These are phyloP conservation scores for Mycena epipterygia DNA, from an alignment of 768 basidiomycete species.

Conservation along the genomic window DNA sequence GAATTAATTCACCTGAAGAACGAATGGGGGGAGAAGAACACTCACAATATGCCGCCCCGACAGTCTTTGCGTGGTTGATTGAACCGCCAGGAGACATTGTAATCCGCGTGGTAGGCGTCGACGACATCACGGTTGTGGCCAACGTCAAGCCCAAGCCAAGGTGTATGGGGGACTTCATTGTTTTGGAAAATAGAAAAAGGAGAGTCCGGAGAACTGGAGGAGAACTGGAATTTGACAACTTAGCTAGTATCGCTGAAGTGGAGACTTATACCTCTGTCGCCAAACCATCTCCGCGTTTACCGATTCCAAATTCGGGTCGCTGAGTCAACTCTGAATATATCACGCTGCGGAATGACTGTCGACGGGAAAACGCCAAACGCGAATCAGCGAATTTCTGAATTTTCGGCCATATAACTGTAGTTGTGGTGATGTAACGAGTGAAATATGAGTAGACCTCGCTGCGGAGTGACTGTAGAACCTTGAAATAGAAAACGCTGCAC, in stretches of 20 bases:
- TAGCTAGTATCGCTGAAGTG: neutral
- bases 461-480: neutral
- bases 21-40: neutral
- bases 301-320: slow-evolving; percentile 8
- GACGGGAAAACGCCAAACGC: too few relatives aligned
- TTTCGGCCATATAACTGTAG: too few relatives aligned
- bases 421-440: too few relatives aligned
- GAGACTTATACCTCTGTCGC: neutral
- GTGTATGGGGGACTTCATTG: slow-evolving; percentile 8
- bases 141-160: neutral
- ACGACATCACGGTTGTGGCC: slow-evolving; percentile 1
- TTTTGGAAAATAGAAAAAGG: neutral
- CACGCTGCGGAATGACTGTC: too few relatives aligned
- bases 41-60: slow-evolving; percentile 33
- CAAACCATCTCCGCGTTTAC: too few relatives aligned
- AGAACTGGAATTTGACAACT: neutral
- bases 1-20: neutral
- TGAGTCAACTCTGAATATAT: slow-evolving; percentile 11
- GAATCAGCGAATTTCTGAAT: too few relatives aligned
- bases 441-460: too few relatives aligned
- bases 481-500: neutral
- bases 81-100: slow-evolving; percentile 1
- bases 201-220: neutral
- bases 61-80: neutral
- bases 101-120: neutral